Evolutionary conservation across 345 rosid species (phyloP), one percentile per base, ranked within the genome.

Genomic region (Citropsis articulata): DNA sequence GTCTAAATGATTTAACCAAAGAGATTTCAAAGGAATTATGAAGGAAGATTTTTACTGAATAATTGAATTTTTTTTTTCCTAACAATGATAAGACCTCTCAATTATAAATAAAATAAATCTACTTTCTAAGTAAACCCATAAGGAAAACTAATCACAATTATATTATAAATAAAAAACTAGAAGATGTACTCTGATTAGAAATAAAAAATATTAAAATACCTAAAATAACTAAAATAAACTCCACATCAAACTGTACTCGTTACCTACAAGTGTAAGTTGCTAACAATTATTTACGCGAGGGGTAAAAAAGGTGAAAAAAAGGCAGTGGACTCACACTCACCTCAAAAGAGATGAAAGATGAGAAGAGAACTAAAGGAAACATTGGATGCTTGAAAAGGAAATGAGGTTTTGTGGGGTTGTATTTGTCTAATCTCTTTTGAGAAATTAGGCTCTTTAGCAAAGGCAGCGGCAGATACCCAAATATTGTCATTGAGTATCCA

Each of bases 321-420:
- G 64, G 27, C 1, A 12, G 28, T n/a, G n/a, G n/a, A n/a, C n/a
- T n/a, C 40, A 60, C 42, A 62, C 38, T 48, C 38, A 50, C 89
- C 90, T 93, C 84, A 89, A 91, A 93, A 91, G 95, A 81, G 83
- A 87, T 62, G 91, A 90, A 91, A 88, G 89, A 42, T 72, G 77
- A 81, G 86, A 50, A 66, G 77, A 80, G 72, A 78, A 74, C 74
- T 81, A 73, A 82, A 89, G 78, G 68, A 60, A 67, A 81, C 91
- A 86, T 83, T 77, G 88, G 83, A 86, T 79, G 80, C 89, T 81
- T 78, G 63, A 36, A 75, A 83, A 86, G 80, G 81, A 79, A 65
- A 77, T 36, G 84, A 82, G 77, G 81, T 76, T 84, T 82, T 80
- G 86, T 80, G 86, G 80, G 88, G 80, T 79, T 89, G 73, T 86